Conservation (phyloP, 23 red algal species). For the Pyropia haitanensis region DNA sequence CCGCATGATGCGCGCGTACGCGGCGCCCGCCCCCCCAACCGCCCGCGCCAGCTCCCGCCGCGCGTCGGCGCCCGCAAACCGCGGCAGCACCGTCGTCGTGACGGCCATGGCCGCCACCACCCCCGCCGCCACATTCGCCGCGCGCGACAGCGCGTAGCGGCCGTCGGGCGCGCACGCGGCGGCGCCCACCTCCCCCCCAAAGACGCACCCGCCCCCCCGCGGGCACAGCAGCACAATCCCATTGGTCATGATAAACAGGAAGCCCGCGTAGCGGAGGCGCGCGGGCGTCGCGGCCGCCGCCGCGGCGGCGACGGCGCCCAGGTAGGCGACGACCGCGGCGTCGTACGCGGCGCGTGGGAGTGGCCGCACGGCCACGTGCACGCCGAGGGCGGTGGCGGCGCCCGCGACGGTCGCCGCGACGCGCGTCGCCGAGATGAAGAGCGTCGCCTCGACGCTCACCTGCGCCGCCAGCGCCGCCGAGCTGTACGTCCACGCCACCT, state of each 20-base stretch:
- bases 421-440: constrained; percentile 48
- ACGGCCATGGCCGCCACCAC: constrained; percentile 48
- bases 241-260: constrained; percentile 59
- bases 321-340: constrained; percentile 13
- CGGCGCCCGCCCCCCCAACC: constrained; percentile 11
- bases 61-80: constrained; percentile 41
- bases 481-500: constrained; percentile 56
- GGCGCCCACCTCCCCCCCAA: constrained; percentile 1
- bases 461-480: constrained; percentile 52
- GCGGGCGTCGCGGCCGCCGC: constrained; percentile 10
- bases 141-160: constrained; percentile 30
- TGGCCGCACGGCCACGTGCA: constrained; percentile 1
- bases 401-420: constrained; percentile 38
- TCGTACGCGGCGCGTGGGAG: constrained; percentile 12
- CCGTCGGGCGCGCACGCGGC: constrained; percentile 29
- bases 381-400: constrained; percentile 27
- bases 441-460: constrained; percentile 46
- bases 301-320: constrained; percentile 28
- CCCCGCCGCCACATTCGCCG: constrained; percentile 31
- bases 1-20: constrained; percentile 24
- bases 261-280: constrained; percentile 37
- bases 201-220: constrained; percentile 19
- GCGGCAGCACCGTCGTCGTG: constrained; percentile 39
- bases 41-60: constrained; percentile 24
- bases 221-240: constrained; percentile 40